Base-by-base conservation (phyloP, 305 asterid species). In the Rubia balearica region DNA sequence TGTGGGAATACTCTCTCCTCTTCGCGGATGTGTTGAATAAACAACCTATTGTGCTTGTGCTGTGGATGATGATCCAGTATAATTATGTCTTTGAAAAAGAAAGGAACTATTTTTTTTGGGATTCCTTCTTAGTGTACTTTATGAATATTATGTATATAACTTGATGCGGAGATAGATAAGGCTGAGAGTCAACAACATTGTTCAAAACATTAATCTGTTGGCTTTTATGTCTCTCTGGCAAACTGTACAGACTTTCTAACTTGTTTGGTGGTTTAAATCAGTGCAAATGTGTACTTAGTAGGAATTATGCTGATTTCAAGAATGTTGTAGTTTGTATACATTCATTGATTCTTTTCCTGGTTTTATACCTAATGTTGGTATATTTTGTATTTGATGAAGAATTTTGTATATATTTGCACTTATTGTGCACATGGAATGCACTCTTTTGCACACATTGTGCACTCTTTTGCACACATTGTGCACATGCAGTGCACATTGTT, bases 131-230 rank as follows among this genome's bases (percentile, higher is more conserved):
- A 66, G 24, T 73, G 76, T 78, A 73, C 64, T 61, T 27, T 71
- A 71, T 73, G 19, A 56, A 57, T 79, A 75, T 85, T 85, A 77
- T 83, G 83, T 80, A 77, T 55, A 85, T 85, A 80, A 56, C 72
- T n/a, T 61, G 51, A 46, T 46, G 83, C 75, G 61, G 80, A 68
- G 86, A 64, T 79, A 69, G 86, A 69, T n/a, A n/a, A n/a, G n/a
- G n/a, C n/a, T n/a, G n/a, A n/a, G n/a, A n/a, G n/a, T n/a, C n/a
- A n/a, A n/a, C n/a, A n/a, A n/a, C n/a, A n/a, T n/a, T n/a, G n/a
- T n/a, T n/a, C n/a, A n/a, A n/a, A n/a, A n/a, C n/a, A n/a, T n/a
- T n/a, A n/a, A n/a, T n/a, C n/a, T n/a, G n/a, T n/a, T n/a, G n/a
- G n/a, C n/a, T n/a, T n/a, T n/a, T n/a, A 24, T 24, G 63, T 75